phyloP scores from a whole-genome alignment of 1,284 basidiomycete species.

The Austroboletus olivaceoglutinosus region DNA sequence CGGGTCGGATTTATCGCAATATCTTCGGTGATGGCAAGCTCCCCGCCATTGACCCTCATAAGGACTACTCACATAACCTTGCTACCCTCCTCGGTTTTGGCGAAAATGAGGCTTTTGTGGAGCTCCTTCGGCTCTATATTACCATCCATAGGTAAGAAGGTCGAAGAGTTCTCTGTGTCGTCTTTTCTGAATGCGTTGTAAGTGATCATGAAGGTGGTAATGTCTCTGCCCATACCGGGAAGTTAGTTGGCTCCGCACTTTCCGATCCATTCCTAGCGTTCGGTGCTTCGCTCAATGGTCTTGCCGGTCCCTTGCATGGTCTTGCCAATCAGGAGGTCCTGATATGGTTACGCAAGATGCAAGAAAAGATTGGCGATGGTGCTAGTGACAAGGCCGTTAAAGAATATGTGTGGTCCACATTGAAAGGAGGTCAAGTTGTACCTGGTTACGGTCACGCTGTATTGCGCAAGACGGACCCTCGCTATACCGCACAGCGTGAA shows the following conservation, averaged over 20 bases:
- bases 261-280: conserved; percentile 98
- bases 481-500: conserved; percentile 94
- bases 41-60: conserved; percentile 81
- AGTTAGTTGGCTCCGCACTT: conserved; percentile 96
- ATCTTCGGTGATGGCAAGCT: conserved; percentile 89
- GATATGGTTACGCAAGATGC: conserved; percentile 88
- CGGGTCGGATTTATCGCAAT: conserved; percentile 96
- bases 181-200: conserved; percentile 1
- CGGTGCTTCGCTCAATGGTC: conserved; percentile 90
- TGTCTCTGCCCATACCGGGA: conserved; percentile 95
- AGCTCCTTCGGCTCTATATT: conserved; percentile 95
- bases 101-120: conserved; percentile 86
- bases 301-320: conserved; percentile 96
- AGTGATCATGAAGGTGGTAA: conserved; percentile 99
- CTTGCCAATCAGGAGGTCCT: conserved; percentile 97
- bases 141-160: conserved; percentile 81
- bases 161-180: not conserved
- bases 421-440: conserved; percentile 89
- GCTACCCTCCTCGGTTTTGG: conserved; percentile 91
- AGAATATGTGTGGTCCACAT: conserved; percentile 91
- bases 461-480: conserved; percentile 95
- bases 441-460: conserved; percentile 98
- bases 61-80: conserved; percentile 95
- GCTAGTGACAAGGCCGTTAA: conserved; percentile 83
- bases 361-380: conserved; percentile 76